Evolutionary conservation across 2,329 filamentous ascomycete genomes (phyloP).

Genomic region (Aspergillus texensis): DNA sequence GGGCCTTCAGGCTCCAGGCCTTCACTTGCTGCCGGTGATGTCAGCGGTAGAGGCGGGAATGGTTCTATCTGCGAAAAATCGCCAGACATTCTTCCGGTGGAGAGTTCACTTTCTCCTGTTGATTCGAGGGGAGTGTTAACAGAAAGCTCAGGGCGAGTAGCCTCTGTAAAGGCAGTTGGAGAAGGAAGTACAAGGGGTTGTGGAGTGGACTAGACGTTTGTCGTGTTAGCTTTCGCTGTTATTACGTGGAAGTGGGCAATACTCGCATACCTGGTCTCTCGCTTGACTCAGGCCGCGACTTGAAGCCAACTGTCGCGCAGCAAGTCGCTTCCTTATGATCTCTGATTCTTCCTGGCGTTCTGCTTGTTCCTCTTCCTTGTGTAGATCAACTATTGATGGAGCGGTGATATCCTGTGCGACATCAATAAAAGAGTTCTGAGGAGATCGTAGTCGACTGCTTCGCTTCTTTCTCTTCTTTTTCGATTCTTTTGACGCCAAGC

Average conservation of each 20-base stretch:
- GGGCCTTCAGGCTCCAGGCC: background rate
- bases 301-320: slow-evolving; percentile 58
- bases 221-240: slow-evolving; percentile 7
- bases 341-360: slow-evolving; percentile 59
- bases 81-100: slow-evolving; percentile 18
- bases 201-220: slow-evolving; percentile 15
- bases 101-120: slow-evolving; percentile 15
- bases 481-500: slow-evolving; percentile 50
- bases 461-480: slow-evolving; percentile 34
- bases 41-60: slow-evolving; percentile 36
- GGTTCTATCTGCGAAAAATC: slow-evolving; percentile 32
- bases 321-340: slow-evolving; percentile 56
- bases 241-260: background rate
- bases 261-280: slow-evolving; percentile 32
- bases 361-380: slow-evolving; percentile 59
- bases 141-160: slow-evolving; percentile 10
- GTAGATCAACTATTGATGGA: slow-evolving; percentile 57
- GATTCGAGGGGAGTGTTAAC: slow-evolving; percentile 14
- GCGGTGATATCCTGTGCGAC: slow-evolving; percentile 37
- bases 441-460: slow-evolving; percentile 30
- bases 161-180: slow-evolving; percentile 8
- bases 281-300: slow-evolving; percentile 52
- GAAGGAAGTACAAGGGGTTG: slow-evolving; percentile 13
- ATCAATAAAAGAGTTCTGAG: slow-evolving; percentile 28
- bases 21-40: slow-evolving; percentile 14